Percentiles rank a stretch among this genome's conserved stretches.
Conservation (phyloP, 257 asterid species). For the Solanum ossicruentum region DNA sequence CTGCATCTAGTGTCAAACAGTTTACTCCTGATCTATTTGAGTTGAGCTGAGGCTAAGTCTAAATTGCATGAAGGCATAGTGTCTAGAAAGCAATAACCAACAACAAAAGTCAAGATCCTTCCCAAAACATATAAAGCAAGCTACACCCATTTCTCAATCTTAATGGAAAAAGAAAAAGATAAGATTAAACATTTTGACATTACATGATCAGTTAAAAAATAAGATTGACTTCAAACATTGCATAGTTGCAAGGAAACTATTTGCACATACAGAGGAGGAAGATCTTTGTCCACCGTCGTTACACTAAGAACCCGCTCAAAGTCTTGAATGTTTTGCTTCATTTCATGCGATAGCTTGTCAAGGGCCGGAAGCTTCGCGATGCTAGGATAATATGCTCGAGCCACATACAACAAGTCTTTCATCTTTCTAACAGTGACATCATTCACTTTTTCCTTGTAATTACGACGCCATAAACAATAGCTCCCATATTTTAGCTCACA, state of each 20-base stretch:
- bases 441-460: constrained; percentile 58
- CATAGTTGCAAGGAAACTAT: not conserved
- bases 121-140: not conserved
- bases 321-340: constrained; percentile 93
- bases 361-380: constrained; percentile 82
- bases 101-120: not conserved
- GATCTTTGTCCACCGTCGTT: constrained; percentile 82
- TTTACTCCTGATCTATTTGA: not conserved
- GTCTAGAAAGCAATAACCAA: not conserved
- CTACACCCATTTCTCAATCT: not conserved
- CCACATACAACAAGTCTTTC: constrained; percentile 96
- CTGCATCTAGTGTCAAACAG: not conserved
- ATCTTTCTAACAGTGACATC: constrained; percentile 75
- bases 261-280: constrained; percentile 65
- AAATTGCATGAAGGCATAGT: not conserved
- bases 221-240: not conserved
- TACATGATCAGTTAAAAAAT: not conserved
- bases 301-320: constrained; percentile 92
- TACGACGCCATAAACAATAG: constrained; percentile 87
- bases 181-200: not conserved
- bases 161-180: not conserved
- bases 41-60: not conserved
- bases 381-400: constrained; percentile 97
- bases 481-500: constrained; percentile 88
- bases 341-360: constrained; percentile 71